Evolutionary conservation across 192 early-diverging fungal genomes (phyloP), one percentile per base, ranked within the genome.

Genomic region (Mortierella antarctica): DNA sequence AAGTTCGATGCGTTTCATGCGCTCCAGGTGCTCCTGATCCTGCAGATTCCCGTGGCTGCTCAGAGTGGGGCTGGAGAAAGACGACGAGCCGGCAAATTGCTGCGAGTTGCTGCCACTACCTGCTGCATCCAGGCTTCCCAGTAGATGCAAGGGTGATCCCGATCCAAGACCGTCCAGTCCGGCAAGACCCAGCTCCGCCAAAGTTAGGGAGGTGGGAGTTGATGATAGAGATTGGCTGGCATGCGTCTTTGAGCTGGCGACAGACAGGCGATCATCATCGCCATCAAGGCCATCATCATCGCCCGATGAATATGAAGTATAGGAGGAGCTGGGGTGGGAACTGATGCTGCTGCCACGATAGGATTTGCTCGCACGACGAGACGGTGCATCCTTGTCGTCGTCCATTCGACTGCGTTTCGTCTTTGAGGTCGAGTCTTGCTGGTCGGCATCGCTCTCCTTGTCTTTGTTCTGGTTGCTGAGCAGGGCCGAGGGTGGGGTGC

Each of bases 11-110:
- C 70, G 57, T 14, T 53, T 59, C 59, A 80, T 55, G 7, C 77
- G 69, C 15, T 80, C 70, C 31, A 80, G 17, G n/a, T 64, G 65
- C 44, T 80, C 77, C 18, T 71, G 77, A 41, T 80, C 77, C 50
- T 66, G 67, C 44, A 61, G 20, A 23, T 42, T 54, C 31, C 20
- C 20, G 0, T 13, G 17, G 31, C 57, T 59, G 6, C 1, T 10
- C 31, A 11, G 11, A 59, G 21, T 4, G 40, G 7, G 11, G 31
- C 57, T 31, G 21, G 31, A 15, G 66, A 68, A 58, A 4, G 40
- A 39, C 6, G 66, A 21, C n/a, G 45, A 47, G 21, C 52, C 48
- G 6, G 17, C 23, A 18, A 68, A 9, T 18, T 49, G 61, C 17
- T 39, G 42, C 11, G 55, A 46, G 53, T 67, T 41, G 7, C 65